Percentiles rank a stretch among this genome's conserved stretches.
Evolutionary conservation across 257 asterid genomes (phyloP).

Genomic region (Mentha longifolia): DNA sequence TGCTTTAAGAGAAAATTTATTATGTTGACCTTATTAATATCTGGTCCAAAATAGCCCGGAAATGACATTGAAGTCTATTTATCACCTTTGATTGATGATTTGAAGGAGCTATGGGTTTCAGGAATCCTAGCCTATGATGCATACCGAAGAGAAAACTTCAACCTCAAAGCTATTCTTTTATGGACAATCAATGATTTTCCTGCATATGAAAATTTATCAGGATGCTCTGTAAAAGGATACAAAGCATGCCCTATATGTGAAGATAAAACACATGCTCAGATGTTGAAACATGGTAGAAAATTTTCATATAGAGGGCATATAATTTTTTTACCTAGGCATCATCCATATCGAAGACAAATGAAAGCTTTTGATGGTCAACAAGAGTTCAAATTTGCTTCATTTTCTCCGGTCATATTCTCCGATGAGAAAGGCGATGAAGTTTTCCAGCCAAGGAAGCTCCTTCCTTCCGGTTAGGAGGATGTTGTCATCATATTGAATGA

Average conservation of each 20-base stretch:
- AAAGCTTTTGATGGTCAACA: too few relatives aligned
- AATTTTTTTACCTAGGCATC: neutral
- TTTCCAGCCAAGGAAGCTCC: too few relatives aligned
- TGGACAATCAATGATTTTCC: neutral
- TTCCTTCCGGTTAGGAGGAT: too few relatives aligned
- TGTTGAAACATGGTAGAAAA: neutral
- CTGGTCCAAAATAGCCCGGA: neutral
- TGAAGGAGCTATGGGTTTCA: neutral
- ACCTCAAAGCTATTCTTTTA: neutral
- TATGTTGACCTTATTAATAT: too few relatives aligned
- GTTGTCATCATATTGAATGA: too few relatives aligned
- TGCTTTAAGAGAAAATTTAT: too few relatives aligned
- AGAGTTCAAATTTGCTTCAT: neutral
- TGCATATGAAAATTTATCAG: neutral
- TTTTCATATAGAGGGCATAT: neutral
- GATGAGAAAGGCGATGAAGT: too few relatives aligned
- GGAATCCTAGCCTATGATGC: neutral
- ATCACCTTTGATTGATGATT: slow-evolving; percentile 18
- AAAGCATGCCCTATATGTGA: neutral
- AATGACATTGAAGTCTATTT: neutral
- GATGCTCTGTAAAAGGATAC: neutral
- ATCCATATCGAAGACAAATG: neutral
- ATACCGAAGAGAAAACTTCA: neutral
- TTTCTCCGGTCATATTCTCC: too few relatives aligned
- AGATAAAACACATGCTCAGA: neutral